Conservation (phyloP, 2,329 filamentous ascomycete genomes). For the Pyrenochaeta sp. region DNA sequence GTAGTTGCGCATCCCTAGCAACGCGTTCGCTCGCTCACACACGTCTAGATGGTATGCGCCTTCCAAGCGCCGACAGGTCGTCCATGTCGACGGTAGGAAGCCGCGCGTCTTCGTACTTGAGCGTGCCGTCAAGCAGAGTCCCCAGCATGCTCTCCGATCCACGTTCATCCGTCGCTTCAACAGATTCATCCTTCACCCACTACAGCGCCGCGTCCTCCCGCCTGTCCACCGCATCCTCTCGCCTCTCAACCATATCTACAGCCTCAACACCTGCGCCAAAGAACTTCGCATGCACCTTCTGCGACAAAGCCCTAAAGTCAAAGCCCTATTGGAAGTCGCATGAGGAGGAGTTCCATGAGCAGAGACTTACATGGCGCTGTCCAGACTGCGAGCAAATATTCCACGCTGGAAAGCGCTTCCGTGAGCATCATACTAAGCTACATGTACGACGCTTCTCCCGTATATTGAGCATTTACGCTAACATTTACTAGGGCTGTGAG, state of each 20-base stretch:
- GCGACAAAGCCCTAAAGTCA: slow-evolving; percentile 71
- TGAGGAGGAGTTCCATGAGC: slow-evolving; percentile 74
- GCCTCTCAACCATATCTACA: slow-evolving; percentile 47
- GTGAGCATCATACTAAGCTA: slow-evolving; percentile 72
- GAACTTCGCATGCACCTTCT: slow-evolving; percentile 57
- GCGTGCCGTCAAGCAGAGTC: slow-evolving; percentile 49
- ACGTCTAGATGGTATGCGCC: slow-evolving; percentile 46
- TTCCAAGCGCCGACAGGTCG: slow-evolving; percentile 42
- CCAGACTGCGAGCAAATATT: slow-evolving; percentile 74
- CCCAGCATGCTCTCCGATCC: slow-evolving; percentile 50
- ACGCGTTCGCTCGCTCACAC: slow-evolving; percentile 36
- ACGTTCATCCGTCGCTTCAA: slow-evolving; percentile 48
- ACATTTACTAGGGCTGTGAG: slow-evolving; percentile 59
- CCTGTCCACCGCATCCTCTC: slow-evolving; percentile 49
- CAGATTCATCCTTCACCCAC: slow-evolving; percentile 49
- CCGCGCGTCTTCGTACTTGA: slow-evolving; percentile 48
- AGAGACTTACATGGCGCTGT: slow-evolving; percentile 72
- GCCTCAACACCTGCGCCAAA: slow-evolving; percentile 45
- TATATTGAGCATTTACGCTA: slow-evolving; percentile 12
- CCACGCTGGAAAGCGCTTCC: slow-evolving; percentile 73
- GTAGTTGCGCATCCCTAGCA: slow-evolving; percentile 21
- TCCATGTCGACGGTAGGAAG: slow-evolving; percentile 49
- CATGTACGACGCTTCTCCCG: slow-evolving; percentile 56
- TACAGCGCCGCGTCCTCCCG: slow-evolving; percentile 49
- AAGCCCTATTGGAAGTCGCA: slow-evolving; percentile 76